Conservation (phyloP, 2,329 filamentous ascomycete genomes). For the Penicillium hesseltinei region DNA sequence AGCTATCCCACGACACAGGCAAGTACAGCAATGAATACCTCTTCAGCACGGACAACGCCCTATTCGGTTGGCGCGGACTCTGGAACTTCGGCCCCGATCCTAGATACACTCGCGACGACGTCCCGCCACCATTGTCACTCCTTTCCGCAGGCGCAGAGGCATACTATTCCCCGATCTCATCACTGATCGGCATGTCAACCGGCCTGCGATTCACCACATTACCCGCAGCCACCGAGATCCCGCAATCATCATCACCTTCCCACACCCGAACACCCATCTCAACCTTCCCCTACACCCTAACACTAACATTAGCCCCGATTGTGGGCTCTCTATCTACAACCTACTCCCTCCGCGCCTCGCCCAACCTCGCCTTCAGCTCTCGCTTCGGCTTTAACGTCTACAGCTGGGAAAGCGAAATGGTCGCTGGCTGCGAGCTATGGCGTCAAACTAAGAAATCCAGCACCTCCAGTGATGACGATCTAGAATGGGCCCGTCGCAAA, state of each 20-base stretch:
- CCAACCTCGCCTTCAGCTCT: conserved; percentile 79
- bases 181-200: conserved; percentile 85
- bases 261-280: conserved; percentile 45
- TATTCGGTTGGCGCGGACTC: conserved; percentile 81
- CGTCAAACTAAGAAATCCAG: conserved; percentile 49
- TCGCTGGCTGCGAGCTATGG: conserved; percentile 92
- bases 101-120: conserved; percentile 21
- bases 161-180: conserved; percentile 94
- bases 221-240: conserved; percentile 49
- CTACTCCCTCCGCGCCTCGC: conserved; percentile 85
- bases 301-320: conserved; percentile 85
- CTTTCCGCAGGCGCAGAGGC: conserved; percentile 90
- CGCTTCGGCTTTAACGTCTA: conserved; percentile 97
- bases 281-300: conserved; percentile 90
- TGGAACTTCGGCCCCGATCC: conserved; percentile 87
- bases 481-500: conserved; percentile 43
- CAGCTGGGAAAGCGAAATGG: conserved; percentile 93
- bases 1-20: conserved; percentile 69
- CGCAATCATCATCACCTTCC: conserved; percentile 22
- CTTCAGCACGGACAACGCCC: conserved; percentile 85
- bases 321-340: conserved; percentile 91
- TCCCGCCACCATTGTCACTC: conserved; percentile 67
- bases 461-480: conserved; percentile 44
- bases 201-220: conserved; percentile 88
- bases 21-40: conserved; percentile 87